A percentile compares a stretch with the other conserved stretches of the same genome.
Conservation (phyloP, 108 stramenopile genomes). For the Skeletonema marinoi region DNA sequence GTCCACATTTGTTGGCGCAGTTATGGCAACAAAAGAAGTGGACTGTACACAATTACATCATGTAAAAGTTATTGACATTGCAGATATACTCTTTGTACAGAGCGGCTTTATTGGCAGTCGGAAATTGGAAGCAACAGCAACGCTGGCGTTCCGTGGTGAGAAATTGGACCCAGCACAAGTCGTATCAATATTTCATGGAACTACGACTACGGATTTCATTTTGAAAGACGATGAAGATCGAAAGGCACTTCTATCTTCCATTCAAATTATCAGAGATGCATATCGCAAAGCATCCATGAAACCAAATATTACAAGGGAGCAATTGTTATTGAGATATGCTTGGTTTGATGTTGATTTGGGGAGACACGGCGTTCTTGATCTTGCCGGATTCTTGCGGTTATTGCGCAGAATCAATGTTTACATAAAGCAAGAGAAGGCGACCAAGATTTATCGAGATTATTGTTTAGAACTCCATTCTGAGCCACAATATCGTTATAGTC, state of each 20-base stretch:
- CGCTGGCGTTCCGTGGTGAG: conserved; percentile 2
- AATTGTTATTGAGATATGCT: conserved; percentile 69
- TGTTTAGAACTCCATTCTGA: neutral
- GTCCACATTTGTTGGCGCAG: conserved; percentile 10
- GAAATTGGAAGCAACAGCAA: conserved; percentile 56
- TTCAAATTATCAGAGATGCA: conserved; percentile 38
- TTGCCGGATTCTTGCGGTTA: conserved; percentile 57
- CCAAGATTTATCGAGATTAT: conserved; percentile 35
- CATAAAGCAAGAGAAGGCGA: conserved; percentile 44
- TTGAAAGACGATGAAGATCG: conserved; percentile 50
- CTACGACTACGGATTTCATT: conserved; percentile 48
- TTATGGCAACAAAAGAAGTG: conserved; percentile 7
- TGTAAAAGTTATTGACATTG: conserved; percentile 68
- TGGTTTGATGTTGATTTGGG: conserved; percentile 79
- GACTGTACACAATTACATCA: conserved; percentile 27
- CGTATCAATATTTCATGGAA: conserved; percentile 67
- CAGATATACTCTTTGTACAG: conserved; percentile 62
- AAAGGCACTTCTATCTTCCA: conserved; percentile 34
- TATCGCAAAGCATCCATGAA: conserved; percentile 43
- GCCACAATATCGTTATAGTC: neutral
- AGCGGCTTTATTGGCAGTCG: conserved; percentile 62
- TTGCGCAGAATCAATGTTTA: conserved; percentile 70
- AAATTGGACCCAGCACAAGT: conserved; percentile 24
- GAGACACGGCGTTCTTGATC: conserved; percentile 42
- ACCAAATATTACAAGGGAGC: conserved; percentile 46